Conservation (phyloP, 805 yeast genomes). For the Sungouiella thailandica region DNA sequence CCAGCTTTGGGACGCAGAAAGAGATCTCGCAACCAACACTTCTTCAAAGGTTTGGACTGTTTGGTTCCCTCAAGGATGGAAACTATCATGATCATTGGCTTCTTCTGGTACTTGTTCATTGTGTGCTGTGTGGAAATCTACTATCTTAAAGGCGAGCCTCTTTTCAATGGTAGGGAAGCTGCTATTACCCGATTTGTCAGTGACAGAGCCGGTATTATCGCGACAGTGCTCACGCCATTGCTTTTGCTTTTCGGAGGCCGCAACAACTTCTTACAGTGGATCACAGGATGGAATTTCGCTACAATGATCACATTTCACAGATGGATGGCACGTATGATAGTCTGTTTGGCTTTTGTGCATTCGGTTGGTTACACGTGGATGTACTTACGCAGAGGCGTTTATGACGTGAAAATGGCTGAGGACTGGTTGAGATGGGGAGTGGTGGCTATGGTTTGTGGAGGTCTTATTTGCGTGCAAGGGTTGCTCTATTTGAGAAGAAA, state of each 20-base stretch:
- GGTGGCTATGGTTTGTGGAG: conserved; percentile 9
- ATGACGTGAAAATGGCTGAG: conserved; percentile 4
- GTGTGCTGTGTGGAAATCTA: conserved; percentile 15
- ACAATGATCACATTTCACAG: conserved; percentile 14
- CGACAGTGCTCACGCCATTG: conserved; percentile 14
- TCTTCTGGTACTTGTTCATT: conserved; percentile 11
- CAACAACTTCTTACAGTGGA: conserved; percentile 16
- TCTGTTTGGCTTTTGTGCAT: conserved; percentile 12
- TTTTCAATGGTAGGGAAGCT: conserved; percentile 18
- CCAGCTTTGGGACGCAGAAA: conserved; percentile 33
- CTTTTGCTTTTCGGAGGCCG: conserved; percentile 16
- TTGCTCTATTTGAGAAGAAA: conserved; percentile 11
- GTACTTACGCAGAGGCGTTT: conserved; percentile 1
- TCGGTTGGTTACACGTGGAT: conserved; percentile 9
- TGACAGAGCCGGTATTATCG: conserved; percentile 14
- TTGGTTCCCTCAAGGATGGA: conserved; percentile 22
- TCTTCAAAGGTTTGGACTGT: conserved; percentile 23
- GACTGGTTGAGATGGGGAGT: conserved; percentile 12
- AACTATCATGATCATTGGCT: conserved; percentile 19
- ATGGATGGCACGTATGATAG: conserved; percentile 15
- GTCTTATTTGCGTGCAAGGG: conserved; percentile 15
- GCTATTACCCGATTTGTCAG: conserved; percentile 10
- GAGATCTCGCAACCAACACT: conserved; percentile 23
- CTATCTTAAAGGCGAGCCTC: conserved; percentile 29
- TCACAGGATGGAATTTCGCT: conserved; percentile 16